These are phyloP conservation scores for Suillus tomentosus DNA, from an alignment of 768 basidiomycete species.

Conservation along the genomic window DNA sequence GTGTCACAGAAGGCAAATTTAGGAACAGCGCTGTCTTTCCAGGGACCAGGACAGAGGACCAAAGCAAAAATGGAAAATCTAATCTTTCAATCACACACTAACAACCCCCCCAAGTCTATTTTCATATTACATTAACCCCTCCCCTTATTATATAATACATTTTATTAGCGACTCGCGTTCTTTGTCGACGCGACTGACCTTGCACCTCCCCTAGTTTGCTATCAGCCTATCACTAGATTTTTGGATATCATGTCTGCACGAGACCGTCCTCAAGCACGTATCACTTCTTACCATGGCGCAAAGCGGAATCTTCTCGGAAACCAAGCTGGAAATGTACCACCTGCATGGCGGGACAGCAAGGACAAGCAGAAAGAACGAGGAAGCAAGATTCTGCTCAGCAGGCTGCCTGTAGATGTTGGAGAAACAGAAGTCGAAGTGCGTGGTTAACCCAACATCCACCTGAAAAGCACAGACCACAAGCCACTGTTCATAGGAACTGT, in stretches of 20 bases:
- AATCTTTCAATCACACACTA: background rate
- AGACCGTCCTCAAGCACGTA: conserved; percentile 29
- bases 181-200: conserved; percentile 2
- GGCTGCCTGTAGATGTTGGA: conserved; percentile 66
- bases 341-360: conserved; percentile 58
- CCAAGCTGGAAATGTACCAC: conserved; percentile 53
- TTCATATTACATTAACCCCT: background rate
- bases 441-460: background rate
- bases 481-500: conserved; percentile 57
- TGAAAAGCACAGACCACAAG: conserved; percentile 13
- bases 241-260: background rate
- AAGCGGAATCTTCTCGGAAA: conserved; percentile 63
- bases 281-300: conserved; percentile 50
- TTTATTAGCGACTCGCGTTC: background rate
- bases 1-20: conserved; percentile 3
- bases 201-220: background rate
- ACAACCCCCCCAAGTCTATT: background rate
- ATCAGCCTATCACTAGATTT: background rate
- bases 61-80: conserved; percentile 3
- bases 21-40: background rate
- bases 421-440: conserved; percentile 70
- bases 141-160: background rate
- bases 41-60: background rate
- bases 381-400: conserved; percentile 70
- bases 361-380: conserved; percentile 40